A percentile compares a stretch with the other conserved stretches of the same genome.
phyloP scores from a whole-genome alignment of 768 basidiomycete species.

The Suillus fuscotomentosus region DNA sequence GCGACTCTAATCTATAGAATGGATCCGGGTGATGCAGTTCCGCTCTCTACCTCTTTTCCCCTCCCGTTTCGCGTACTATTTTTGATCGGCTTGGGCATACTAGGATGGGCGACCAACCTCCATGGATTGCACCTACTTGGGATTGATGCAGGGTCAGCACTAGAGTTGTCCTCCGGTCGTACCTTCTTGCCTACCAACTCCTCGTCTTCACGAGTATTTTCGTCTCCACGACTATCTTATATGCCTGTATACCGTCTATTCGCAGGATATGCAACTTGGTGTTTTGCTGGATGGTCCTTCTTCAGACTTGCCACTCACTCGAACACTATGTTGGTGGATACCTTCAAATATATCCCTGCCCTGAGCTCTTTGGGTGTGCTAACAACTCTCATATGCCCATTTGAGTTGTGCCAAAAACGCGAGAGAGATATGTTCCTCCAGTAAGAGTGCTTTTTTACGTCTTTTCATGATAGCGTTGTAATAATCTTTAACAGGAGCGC shows the following conservation, averaged over 20 bases:
- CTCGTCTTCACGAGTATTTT: slow-evolving; percentile 18
- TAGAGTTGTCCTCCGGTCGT: slow-evolving; percentile 51
- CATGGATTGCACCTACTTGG: slow-evolving; percentile 76
- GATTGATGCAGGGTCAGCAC: slow-evolving; percentile 67
- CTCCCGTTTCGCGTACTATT: slow-evolving; percentile 90
- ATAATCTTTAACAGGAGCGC: slow-evolving; percentile 50
- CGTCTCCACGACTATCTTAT: slow-evolving; percentile 43
- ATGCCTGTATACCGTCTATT: slow-evolving; percentile 67
- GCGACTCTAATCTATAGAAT: slow-evolving; percentile 19
- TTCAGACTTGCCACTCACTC: slow-evolving; percentile 63
- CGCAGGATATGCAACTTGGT: slow-evolving; percentile 56
- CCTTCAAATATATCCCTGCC: slow-evolving; percentile 74
- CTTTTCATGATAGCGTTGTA: neutral
- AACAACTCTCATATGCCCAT: slow-evolving; percentile 63
- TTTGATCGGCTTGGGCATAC: slow-evolving; percentile 73
- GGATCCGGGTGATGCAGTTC: slow-evolving; percentile 39
- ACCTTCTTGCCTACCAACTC: slow-evolving; percentile 21
- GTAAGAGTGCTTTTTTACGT: slow-evolving; percentile 46
- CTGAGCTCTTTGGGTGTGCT: slow-evolving; percentile 60
- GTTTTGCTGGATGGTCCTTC: slow-evolving; percentile 63
- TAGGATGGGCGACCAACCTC: slow-evolving; percentile 92
- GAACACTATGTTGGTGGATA: slow-evolving; percentile 61
- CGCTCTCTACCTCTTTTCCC: slow-evolving; percentile 65
- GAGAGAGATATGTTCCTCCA: slow-evolving; percentile 77
- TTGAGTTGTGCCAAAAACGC: slow-evolving; percentile 59